Conservation (phyloP, 2,329 filamentous ascomycete genomes). For the Fusarium nurragi region DNA sequence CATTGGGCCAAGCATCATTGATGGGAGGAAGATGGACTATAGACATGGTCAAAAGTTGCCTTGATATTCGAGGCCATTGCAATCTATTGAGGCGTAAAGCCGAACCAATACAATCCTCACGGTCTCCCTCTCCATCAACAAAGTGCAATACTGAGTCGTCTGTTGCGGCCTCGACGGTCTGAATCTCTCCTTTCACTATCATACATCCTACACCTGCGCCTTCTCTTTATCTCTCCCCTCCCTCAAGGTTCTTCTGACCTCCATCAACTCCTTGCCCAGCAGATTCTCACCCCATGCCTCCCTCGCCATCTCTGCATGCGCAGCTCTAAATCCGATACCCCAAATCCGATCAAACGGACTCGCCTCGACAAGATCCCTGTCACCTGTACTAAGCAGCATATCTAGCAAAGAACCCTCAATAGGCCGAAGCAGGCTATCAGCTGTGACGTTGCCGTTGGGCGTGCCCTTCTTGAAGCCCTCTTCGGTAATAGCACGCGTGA, state of each 20-base stretch:
- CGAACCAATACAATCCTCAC: conserved; percentile 5
- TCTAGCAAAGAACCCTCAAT: conserved; percentile 54
- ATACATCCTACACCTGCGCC: neutral
- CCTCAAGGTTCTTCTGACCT: conserved; percentile 62
- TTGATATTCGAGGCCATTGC: conserved; percentile 23
- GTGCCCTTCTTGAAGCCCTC: conserved; percentile 42
- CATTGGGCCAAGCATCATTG: conserved; percentile 27
- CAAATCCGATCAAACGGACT: conserved; percentile 69
- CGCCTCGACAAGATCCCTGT: conserved; percentile 70
- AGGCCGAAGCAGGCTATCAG: conserved; percentile 32
- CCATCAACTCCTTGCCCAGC: conserved; percentile 70
- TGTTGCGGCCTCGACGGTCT: neutral
- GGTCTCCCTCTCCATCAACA: neutral
- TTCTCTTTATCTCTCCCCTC: conserved; percentile 46
- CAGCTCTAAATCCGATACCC: conserved; percentile 70
- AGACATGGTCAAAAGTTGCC: conserved; percentile 35
- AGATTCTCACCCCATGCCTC: conserved; percentile 71
- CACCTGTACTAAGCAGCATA: conserved; percentile 65
- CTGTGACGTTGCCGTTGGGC: conserved; percentile 25
- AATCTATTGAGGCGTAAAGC: conserved; percentile 19
- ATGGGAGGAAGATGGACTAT: conserved; percentile 30
- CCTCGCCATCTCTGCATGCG: conserved; percentile 58
- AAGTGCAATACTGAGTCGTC: neutral
- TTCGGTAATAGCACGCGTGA: conserved; percentile 55
- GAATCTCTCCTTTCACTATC: neutral